phyloP scores from a whole-genome alignment of 2,329 filamentous ascomycete species.

The Claviceps digitariae region DNA sequence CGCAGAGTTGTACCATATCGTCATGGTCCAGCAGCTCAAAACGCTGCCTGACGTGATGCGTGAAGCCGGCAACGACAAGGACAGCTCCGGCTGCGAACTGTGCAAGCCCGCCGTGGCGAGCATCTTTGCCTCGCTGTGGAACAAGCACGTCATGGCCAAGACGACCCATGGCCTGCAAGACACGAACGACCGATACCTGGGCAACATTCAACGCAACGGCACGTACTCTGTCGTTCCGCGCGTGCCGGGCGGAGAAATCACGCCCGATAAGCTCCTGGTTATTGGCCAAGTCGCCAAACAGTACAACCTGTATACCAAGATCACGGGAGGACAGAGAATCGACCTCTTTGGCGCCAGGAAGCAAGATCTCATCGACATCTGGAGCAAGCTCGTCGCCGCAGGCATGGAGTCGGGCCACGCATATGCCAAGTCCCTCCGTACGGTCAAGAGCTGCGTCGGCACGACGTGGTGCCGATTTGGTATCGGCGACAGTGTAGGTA shows the following conservation, averaged over 20 bases:
- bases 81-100: slow-evolving; percentile 68
- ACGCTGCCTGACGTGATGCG: slow-evolving; percentile 66
- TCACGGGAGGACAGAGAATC: slow-evolving; percentile 82
- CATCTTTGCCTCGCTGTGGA: slow-evolving; percentile 72
- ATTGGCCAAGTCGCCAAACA: slow-evolving; percentile 77
- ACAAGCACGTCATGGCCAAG: slow-evolving; percentile 65
- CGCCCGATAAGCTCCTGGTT: slow-evolving; percentile 68
- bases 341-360: slow-evolving; percentile 89
- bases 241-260: slow-evolving; percentile 75
- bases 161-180: slow-evolving; percentile 66
- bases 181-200: slow-evolving; percentile 79
- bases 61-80: slow-evolving; percentile 55
- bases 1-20: slow-evolving; percentile 80
- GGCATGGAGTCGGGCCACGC: slow-evolving; percentile 87
- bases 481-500: slow-evolving; percentile 78
- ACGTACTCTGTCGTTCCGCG: slow-evolving; percentile 82
- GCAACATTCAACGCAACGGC: slow-evolving; percentile 82
- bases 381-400: slow-evolving; percentile 65
- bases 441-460: slow-evolving; percentile 84
- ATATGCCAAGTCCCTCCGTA: slow-evolving; percentile 78
- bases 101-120: slow-evolving; percentile 76
- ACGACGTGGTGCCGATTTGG: slow-evolving; percentile 86
- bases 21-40: slow-evolving; percentile 66
- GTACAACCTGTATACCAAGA: slow-evolving; percentile 78
- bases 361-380: slow-evolving; percentile 71